Evolutionary conservation across 208 protist genomes (phyloP), one percentile per base, ranked within the genome.

Genomic region (Crithidia brevicula): DNA sequence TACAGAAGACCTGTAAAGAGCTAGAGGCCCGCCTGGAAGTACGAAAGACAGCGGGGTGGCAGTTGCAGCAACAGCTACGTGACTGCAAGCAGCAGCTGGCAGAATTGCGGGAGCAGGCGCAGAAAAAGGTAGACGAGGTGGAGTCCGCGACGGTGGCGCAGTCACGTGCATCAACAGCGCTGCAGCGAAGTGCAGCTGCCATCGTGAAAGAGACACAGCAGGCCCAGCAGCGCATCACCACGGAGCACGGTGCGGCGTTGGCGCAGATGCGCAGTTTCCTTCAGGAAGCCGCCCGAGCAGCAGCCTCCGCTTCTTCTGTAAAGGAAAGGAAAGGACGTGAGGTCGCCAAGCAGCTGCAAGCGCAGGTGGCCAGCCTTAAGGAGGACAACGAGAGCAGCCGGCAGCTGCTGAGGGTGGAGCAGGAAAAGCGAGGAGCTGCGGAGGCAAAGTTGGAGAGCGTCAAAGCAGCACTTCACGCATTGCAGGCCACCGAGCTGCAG

Each of bases 31-130:
- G 40, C 16, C 49, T 80, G 4, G 81, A 79, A 49, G 38, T 10
- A 7, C 57, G 52, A 13, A 67, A 67, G 27, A n/a, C 30, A 22
- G 36, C 59, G 13, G 59, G 50, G 28, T 42, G 51, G 49, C 58
- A 74, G 67, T 59, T 66, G 30, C 73, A 67, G 53, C 59, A 54
- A 49, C 63, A 73, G 43, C 31, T 80, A n/a, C 62, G 67, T 3
- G 56, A 66, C 52, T 52, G 47, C 46, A 69, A 50, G 62, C 61
- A 42, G 47, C 52, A 74, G 36, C 46, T 74, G 3, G 2, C 36
- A 1, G 67, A 74, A 2, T 13, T 65, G 42, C 61, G 67, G 31
- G 53, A 40, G 8, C 27, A 49, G 15, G 6, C 16, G 11, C 33
- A 50, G 52, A 47, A 38, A 36, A 63, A 64, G 2, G 47, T 25